phyloP scores from a whole-genome alignment of 305 asterid genomes.

The Fraxinus dipetala region DNA sequence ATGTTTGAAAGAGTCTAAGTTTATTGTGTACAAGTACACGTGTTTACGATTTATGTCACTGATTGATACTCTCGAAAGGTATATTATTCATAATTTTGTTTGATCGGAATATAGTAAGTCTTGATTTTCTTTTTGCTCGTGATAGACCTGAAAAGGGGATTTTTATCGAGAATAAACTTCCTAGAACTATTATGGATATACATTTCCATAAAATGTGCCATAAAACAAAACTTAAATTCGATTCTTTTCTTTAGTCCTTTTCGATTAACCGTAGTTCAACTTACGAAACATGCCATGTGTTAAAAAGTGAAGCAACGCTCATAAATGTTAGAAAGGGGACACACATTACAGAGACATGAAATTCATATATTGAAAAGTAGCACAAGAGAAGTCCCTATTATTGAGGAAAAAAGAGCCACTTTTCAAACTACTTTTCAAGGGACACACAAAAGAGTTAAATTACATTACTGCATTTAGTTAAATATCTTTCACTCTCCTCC shows the following conservation, averaged over 20 bases:
- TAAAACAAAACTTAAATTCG: neutral
- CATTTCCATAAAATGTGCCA: neutral
- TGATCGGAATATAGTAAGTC: neutral
- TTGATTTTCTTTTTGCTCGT: neutral
- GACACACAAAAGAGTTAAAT: constrained; percentile 3
- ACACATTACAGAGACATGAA: neutral
- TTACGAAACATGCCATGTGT: neutral
- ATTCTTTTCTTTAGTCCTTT: neutral
- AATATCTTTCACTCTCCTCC: constrained; percentile 20
- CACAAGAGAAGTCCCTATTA: neutral
- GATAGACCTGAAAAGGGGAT: neutral
- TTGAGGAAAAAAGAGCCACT: constrained; percentile 11
- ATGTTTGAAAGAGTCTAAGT: neutral
- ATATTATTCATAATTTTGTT: neutral
- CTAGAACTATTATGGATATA: neutral
- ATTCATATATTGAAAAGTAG: neutral
- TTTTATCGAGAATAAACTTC: neutral
- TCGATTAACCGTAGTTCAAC: neutral
- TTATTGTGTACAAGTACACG: neutral
- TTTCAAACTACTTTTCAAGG: constrained; percentile 16
- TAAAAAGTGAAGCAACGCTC: neutral
- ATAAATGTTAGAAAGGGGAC: neutral
- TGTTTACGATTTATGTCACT: neutral
- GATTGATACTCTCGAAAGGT: neutral
- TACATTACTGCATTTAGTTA: constrained; percentile 21